These are phyloP conservation scores for Tubosaeta sp. DNA, from an alignment of 768 basidiomycete species.

Conservation along the genomic window DNA sequence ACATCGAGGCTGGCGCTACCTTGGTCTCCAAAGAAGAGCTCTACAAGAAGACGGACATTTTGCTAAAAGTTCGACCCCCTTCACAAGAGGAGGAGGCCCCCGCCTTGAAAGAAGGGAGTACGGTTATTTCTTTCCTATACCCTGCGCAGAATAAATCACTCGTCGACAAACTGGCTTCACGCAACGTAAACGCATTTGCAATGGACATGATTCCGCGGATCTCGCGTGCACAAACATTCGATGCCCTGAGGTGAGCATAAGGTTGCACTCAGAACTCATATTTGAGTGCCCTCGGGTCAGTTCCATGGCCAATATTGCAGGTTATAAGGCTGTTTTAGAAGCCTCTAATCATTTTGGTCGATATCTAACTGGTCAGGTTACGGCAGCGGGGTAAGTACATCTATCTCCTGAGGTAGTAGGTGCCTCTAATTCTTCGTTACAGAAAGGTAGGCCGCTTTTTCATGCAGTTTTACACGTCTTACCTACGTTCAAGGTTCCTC, in stretches of 20 bases:
- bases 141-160: conserved; percentile 75
- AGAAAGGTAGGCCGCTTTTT: conserved; percentile 39
- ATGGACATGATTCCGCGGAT: conserved; percentile 94
- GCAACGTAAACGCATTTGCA: conserved; percentile 70
- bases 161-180: conserved; percentile 63
- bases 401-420: neutral
- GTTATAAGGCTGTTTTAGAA: conserved; percentile 88
- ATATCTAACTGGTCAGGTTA: conserved; percentile 88
- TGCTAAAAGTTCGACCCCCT: conserved; percentile 85
- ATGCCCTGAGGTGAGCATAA: conserved; percentile 66
- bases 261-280: conserved; percentile 1
- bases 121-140: conserved; percentile 80
- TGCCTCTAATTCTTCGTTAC: conserved; percentile 7
- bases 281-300: conserved; percentile 32
- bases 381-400: conserved; percentile 73
- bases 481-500: conserved; percentile 57
- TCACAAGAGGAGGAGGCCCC: conserved; percentile 57
- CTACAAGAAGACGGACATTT: conserved; percentile 66
- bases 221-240: conserved; percentile 86
- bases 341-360: conserved; percentile 87
- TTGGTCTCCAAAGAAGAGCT: conserved; percentile 70
- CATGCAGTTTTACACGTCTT: conserved; percentile 10
- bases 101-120: conserved; percentile 66
- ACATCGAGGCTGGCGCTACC: conserved; percentile 72
- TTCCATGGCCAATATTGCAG: conserved; percentile 94